Base-by-base conservation (phyloP, 106 monocot genomes). In the Vanilla planifolia region DNA sequence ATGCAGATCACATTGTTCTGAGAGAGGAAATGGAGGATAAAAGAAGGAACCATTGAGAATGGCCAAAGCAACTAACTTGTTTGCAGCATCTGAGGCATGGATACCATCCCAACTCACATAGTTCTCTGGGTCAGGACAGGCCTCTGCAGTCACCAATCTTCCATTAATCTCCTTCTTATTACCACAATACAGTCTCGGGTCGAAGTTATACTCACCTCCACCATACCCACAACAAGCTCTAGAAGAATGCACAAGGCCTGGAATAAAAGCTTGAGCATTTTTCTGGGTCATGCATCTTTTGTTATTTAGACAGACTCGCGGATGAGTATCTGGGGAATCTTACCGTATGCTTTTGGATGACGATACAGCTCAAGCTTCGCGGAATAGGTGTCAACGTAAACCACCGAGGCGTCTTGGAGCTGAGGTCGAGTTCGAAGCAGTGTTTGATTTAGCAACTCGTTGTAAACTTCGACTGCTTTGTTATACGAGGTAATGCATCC, bases 71-170 rank as follows among this genome's bases (percentile, higher is more conserved):
- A 92, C 61, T 35, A 71, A 22, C 53, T 72, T 80, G 64, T 92
- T 92, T 37, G 83, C 87, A 43, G 83, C 77, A 44, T 92, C 87
- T 0, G 92, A 87, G 23, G 78, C 63, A 77, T 92, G 92, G 43
- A 92, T 87, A 21, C 92, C 92, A 43, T 92, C 92, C 92, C 92
- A 87, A 48, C 92, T 92, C 63, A 79, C 84, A 40, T 92, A 84
- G 55, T 77, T 78, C 30, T 76, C 62, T 10, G 87, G 92, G 36
- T 92, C 78, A 16, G 8, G 33, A 44, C 92, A 87, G 19, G 84
- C 84, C 1, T 21, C 53, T 40, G 83, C 87, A 1, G 55, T 75
- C 16, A 81, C 62, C 2, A 23, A 61, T 40, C 8, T 66, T 15
- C 87, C 92, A 34, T 84, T 64, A 8, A 78, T 78, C 61, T 59